Percentiles rank a stretch among this genome's conserved stretches.
Conservation (phyloP, 176 grass and related monocot genomes). For the Bothriochloa decipiens region DNA sequence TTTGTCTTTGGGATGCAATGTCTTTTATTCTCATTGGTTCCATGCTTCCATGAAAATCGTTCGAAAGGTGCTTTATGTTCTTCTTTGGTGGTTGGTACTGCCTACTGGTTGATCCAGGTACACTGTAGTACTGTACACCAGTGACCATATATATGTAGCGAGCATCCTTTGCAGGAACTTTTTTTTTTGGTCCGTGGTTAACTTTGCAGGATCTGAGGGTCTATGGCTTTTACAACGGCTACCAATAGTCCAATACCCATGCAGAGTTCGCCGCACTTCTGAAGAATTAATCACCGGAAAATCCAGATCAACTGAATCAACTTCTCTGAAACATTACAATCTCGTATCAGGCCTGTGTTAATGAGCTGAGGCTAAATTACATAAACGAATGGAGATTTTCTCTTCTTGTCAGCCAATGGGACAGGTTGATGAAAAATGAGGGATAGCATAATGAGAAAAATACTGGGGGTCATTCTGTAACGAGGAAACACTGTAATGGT, state of each 20-base stretch:
- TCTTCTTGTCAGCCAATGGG: conserved; percentile 9
- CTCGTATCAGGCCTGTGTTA: conserved; percentile 40
- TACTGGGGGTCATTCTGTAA: conserved; percentile 23
- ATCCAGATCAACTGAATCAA: conserved; percentile 66
- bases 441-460: conserved; percentile 67
- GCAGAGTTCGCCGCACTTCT: conserved; percentile 66
- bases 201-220: conserved; percentile 43
- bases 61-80: neutral
- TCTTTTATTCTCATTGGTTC: neutral
- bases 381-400: neutral
- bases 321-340: conserved; percentile 75
- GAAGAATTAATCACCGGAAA: conserved; percentile 61
- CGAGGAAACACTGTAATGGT: conserved; percentile 57
- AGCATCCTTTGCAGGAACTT: conserved; percentile 43
- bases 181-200: neutral
- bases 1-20: neutral
- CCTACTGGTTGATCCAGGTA: too few relatives aligned
- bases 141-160: neutral
- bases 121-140: neutral
- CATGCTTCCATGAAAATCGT: neutral
- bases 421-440: conserved; percentile 70
- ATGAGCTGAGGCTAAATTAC: neutral
- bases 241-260: conserved; percentile 59
- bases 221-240: conserved; percentile 61
- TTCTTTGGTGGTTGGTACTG: neutral